phyloP scores from a whole-genome alignment of 2,329 filamentous ascomycete genomes.

The Volutella citrinella region DNA sequence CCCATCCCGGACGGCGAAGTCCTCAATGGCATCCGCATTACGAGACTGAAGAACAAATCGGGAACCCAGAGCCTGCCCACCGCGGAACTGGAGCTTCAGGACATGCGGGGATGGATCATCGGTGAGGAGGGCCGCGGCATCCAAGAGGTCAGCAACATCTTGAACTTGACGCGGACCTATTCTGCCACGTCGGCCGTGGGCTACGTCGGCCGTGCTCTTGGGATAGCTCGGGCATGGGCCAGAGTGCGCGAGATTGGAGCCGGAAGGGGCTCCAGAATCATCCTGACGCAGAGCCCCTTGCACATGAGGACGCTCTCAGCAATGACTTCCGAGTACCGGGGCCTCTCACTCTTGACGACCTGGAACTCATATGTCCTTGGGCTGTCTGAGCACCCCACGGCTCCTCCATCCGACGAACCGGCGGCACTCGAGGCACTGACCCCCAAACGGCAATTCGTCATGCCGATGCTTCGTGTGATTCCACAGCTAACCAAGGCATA shows the following conservation, averaged over 20 bases:
- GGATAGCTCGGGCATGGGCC: conserved; percentile 56
- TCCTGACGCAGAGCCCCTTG: conserved; percentile 49
- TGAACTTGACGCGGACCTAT: conserved; percentile 65
- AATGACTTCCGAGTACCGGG: conserved; percentile 53
- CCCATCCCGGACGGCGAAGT: conserved; percentile 32
- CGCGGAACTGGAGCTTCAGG: conserved; percentile 64
- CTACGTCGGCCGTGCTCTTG: conserved; percentile 53
- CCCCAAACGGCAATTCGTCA: conserved; percentile 30
- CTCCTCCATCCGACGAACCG: conserved; percentile 6
- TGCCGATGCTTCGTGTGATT: conserved; percentile 52
- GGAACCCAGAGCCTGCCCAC: conserved; percentile 69
- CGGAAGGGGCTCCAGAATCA: conserved; percentile 40
- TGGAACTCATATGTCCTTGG: conserved; percentile 55
- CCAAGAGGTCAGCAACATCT: conserved; percentile 63
- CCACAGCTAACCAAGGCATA: conserved; percentile 61
- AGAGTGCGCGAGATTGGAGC: conserved; percentile 51
- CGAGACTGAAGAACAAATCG: conserved; percentile 69
- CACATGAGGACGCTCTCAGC: conserved; percentile 59
- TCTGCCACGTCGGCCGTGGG: conserved; percentile 52
- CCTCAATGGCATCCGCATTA: conserved; percentile 66
- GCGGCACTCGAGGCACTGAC: conserved; percentile 29
- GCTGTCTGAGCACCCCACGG: conserved; percentile 43
- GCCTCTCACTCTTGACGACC: conserved; percentile 53
- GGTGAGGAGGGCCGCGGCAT: conserved; percentile 65
- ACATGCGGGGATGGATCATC: conserved; percentile 63